Evolutionary conservation across 2,329 filamentous ascomycete genomes (phyloP).

Genomic region (Xylaria sp.): DNA sequence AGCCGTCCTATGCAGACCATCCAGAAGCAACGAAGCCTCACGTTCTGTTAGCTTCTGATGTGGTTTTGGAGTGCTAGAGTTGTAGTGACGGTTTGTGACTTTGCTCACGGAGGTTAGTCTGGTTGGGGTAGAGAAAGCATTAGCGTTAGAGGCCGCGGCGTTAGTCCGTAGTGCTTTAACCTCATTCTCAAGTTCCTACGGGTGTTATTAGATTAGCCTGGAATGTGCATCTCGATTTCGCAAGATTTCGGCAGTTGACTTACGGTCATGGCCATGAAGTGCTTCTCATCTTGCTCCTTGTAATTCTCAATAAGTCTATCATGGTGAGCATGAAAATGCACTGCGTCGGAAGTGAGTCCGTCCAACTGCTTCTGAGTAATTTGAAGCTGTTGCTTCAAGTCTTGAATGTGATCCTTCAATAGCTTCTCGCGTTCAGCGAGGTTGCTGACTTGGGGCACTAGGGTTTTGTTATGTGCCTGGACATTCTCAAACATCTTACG

Average conservation of each 20-base stretch:
- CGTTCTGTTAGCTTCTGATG: constrained; percentile 1
- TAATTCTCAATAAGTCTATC: constrained; percentile 35
- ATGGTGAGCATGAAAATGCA: constrained; percentile 42
- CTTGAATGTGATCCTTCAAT: constrained; percentile 37
- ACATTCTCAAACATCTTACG: constrained; percentile 19
- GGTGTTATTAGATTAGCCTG: constrained; percentile 20
- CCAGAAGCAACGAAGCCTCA: constrained; percentile 10
- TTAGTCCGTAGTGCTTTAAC: constrained; percentile 30
- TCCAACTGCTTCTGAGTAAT: constrained; percentile 30
- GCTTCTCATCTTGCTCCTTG: constrained; percentile 42
- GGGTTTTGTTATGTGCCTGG: constrained; percentile 11
- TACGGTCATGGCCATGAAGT: constrained; percentile 44
- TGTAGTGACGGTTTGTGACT: constrained; percentile 9
- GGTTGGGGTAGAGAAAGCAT: constrained; percentile 5
- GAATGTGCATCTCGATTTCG: background rate
- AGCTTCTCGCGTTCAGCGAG: constrained; percentile 34
- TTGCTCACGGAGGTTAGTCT: constrained; percentile 29
- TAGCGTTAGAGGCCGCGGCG: background rate
- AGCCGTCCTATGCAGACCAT: constrained; percentile 13
- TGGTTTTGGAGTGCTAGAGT: constrained; percentile 18
- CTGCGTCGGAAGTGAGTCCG: constrained; percentile 25
- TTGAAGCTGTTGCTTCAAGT: constrained; percentile 29
- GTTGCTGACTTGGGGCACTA: constrained; percentile 17
- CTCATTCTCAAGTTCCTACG: constrained; percentile 41
- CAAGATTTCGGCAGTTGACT: constrained; percentile 19